Evolutionary conservation across 2,329 filamentous ascomycete species (phyloP).

Genomic region (Colletotrichum cuscutae): DNA sequence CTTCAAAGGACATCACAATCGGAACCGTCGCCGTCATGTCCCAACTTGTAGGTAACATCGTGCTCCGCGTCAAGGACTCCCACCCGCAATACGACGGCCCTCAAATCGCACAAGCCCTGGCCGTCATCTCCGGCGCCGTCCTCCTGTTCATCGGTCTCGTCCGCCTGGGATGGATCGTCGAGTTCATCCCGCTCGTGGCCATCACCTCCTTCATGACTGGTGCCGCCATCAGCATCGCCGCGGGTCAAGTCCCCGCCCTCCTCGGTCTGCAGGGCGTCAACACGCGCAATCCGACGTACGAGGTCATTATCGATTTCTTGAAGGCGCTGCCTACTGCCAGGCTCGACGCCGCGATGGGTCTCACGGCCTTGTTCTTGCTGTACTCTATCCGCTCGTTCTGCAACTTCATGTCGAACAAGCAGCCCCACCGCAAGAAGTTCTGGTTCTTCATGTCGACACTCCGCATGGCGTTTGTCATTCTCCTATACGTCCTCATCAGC

Average conservation of each 20-base stretch:
- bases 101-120: conserved; percentile 55
- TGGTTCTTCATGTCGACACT: conserved; percentile 85
- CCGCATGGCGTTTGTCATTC: conserved; percentile 82
- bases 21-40: conserved; percentile 63
- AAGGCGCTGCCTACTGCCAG: conserved; percentile 53
- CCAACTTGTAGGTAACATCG: conserved; percentile 59
- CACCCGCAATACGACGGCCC: conserved; percentile 49
- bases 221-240: conserved; percentile 61
- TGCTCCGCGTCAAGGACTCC: conserved; percentile 48
- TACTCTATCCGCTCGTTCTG: conserved; percentile 73
- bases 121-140: conserved; percentile 55
- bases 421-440: conserved; percentile 73
- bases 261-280: conserved; percentile 57
- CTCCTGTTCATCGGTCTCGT: conserved; percentile 57
- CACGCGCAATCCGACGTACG: conserved; percentile 56
- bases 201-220: conserved; percentile 63
- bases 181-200: conserved; percentile 61
- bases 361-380: conserved; percentile 73
- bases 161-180: conserved; percentile 60
- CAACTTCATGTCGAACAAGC: conserved; percentile 71
- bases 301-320: conserved; percentile 55
- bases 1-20: conserved; percentile 87
- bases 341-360: conserved; percentile 77
- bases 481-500: conserved; percentile 83
- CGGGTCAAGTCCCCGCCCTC: conserved; percentile 56